These are phyloP conservation scores for Mucor lusitanicus DNA, from an alignment of 371 early-diverging fungal species.

Conservation along the genomic window DNA sequence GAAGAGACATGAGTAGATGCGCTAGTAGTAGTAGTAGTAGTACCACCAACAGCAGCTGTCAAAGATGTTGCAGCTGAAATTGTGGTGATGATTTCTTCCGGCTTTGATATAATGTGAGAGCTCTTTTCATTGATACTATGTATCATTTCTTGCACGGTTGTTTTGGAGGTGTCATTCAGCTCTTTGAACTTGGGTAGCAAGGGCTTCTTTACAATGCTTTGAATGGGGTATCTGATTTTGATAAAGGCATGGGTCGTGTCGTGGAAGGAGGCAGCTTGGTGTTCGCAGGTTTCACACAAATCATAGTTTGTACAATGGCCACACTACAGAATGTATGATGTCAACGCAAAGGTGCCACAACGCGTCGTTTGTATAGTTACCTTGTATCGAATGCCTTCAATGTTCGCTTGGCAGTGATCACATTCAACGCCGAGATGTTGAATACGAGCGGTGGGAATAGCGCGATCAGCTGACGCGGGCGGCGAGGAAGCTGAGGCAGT, in stretches of 20 bases:
- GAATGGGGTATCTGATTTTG: conserved; percentile 46
- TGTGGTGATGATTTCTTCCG: neutral
- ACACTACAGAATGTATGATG: conserved; percentile 42
- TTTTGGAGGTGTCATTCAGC: neutral
- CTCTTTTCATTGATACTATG: neutral
- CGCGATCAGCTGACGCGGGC: neutral
- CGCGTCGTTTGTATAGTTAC: conserved; percentile 25
- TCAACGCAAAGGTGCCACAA: neutral
- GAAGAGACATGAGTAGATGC: neutral
- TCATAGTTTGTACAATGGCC: conserved; percentile 60
- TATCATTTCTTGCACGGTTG: neutral
- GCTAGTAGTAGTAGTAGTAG: neutral
- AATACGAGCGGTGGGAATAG: conserved; percentile 8
- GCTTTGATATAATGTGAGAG: neutral
- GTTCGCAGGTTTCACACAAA: conserved; percentile 58
- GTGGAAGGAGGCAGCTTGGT: conserved; percentile 33
- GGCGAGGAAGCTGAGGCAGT: neutral
- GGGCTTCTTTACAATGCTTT: neutral
- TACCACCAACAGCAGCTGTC: neutral
- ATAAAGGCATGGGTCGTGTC: conserved; percentile 52
- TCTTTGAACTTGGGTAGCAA: conserved; percentile 19
- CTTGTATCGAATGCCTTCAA: conserved; percentile 59
- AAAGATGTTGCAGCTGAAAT: neutral
- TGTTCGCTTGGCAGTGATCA: conserved; percentile 45
- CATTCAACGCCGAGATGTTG: conserved; percentile 43